Evolutionary conservation across 169 alveolate species (phyloP), one percentile per base, ranked within the genome.

Genomic region (Babesia caballi): DNA sequence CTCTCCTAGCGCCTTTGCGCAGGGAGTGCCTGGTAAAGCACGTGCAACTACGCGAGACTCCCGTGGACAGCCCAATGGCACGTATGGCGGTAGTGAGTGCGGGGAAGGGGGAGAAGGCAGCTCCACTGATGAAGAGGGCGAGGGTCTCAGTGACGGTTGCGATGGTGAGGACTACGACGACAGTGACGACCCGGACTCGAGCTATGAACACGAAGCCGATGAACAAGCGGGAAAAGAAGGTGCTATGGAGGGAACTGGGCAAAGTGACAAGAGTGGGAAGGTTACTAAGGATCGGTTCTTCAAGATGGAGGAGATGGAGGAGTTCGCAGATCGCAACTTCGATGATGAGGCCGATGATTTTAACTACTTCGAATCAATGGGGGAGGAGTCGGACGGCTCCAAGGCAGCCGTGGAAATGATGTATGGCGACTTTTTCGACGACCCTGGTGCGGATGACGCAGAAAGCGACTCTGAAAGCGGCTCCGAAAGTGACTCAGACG

Each of bases 321-420:
- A 52, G 56, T 81, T 81, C 41, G 88, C 78, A 14, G 59, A 69
- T 36, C 40, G 54, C 25, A 75, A 81, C 12, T 47, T 61, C 38
- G 78, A 40, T 12, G 51, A 56, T 30, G 88, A 81, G 9, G 83
- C 46, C 14, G 86, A 57, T 17, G 84, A 51, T 27, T 42, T 71
- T 23, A 65, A 81, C 81, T 71, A 70, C 52, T 81, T 81, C 40
- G 84, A 72, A 21, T 81, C 88, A 0, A 19, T 81, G 70, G 88
- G 88, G 14, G 88, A 81, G 32, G 88, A 81, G 35, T 81, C 88
- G 11, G 88, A 81, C 38, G 47, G 28, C 36, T 81, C 88, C 7
- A 54, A 32, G 35, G 67, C 88, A 3, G 88, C 88, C 23, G 76
- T 57, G 5, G 88, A 81, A 11, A 81, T 81, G 88, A 81, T 33